Percentiles rank a stretch among this genome's conserved stretches.
These are phyloP conservation scores for Puccinia coronata DNA, from an alignment of 1,284 basidiomycete species.

Conservation along the genomic window DNA sequence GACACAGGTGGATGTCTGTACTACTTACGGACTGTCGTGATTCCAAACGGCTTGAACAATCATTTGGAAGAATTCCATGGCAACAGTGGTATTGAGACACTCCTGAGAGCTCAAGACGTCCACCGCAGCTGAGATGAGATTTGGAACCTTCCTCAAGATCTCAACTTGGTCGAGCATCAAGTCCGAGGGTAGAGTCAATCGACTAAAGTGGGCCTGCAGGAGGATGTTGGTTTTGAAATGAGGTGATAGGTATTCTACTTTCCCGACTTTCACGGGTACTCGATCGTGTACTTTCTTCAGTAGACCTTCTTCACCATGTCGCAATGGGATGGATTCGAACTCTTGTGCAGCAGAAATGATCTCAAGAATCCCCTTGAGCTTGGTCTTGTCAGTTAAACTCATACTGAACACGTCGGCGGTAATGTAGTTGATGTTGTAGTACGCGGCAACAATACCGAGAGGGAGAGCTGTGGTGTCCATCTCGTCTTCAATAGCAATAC, in stretches of 20 bases:
- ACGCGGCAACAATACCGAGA: slow-evolving; percentile 93
- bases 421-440: slow-evolving; percentile 85
- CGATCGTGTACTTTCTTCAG: slow-evolving; percentile 81
- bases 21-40: slow-evolving; percentile 63
- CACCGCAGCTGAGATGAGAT: slow-evolving; percentile 72
- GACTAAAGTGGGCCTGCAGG: slow-evolving; percentile 93
- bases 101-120: slow-evolving; percentile 98
- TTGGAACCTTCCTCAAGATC: slow-evolving; percentile 85
- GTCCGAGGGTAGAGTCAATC: slow-evolving; percentile 85
- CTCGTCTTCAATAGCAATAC: slow-evolving; percentile 87
- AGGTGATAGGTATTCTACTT: slow-evolving; percentile 82
- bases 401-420: slow-evolving; percentile 95
- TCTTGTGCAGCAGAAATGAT: slow-evolving; percentile 94
- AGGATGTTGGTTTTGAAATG: slow-evolving; percentile 98
- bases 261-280: slow-evolving; percentile 80
- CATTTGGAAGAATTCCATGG: slow-evolving; percentile 99
- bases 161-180: slow-evolving; percentile 84
- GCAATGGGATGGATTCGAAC: slow-evolving; percentile 91
- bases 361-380: slow-evolving; percentile 92
- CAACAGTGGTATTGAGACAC: slow-evolving; percentile 88
- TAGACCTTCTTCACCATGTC: slow-evolving; percentile 63
- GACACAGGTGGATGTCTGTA: not conserved
- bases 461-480: slow-evolving; percentile 91
- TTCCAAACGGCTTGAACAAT: slow-evolving; percentile 98
- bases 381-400: slow-evolving; percentile 94